Conservation (phyloP, 2,329 filamentous ascomycete genomes). For the Cyanodermella asteris region DNA sequence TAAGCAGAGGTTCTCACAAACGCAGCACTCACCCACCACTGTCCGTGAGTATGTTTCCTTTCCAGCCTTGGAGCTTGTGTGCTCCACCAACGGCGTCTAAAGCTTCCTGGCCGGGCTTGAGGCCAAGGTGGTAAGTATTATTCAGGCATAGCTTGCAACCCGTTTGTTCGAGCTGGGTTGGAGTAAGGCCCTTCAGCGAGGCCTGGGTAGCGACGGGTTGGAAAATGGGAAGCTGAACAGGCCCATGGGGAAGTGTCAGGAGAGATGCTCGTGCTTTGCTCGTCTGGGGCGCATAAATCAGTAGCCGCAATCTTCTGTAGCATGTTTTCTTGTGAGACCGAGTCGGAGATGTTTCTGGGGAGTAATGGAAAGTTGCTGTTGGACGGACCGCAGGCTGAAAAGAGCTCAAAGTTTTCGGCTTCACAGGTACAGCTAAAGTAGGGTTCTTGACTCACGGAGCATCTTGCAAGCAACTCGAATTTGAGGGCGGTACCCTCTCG, state of each 20-base stretch:
- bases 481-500: slow-evolving; percentile 44
- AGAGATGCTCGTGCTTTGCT: slow-evolving; percentile 82
- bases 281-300: no score
- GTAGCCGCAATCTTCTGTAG: slow-evolving; percentile 4
- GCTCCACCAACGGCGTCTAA: slow-evolving; percentile 76
- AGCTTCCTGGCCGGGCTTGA: slow-evolving; percentile 83
- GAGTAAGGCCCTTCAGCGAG: slow-evolving; percentile 82
- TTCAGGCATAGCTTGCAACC: slow-evolving; percentile 83
- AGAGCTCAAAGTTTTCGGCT: no score
- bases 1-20: slow-evolving; percentile 1
- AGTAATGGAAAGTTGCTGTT: slow-evolving; percentile 4
- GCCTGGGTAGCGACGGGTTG: slow-evolving; percentile 98
- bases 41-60: slow-evolving; percentile 75
- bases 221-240: slow-evolving; percentile 77
- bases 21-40: slow-evolving; percentile 27
- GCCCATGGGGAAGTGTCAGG: slow-evolving; percentile 74
- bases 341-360: neutral
- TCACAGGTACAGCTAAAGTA: no score
- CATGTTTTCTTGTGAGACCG: neutral
- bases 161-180: slow-evolving; percentile 74
- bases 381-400: no score
- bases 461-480: slow-evolving; percentile 57
- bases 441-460: slow-evolving; percentile 48
- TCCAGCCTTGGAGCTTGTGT: slow-evolving; percentile 87
- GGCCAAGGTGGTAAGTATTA: slow-evolving; percentile 90